Evolutionary conservation across 306 rosid genomes (phyloP).

Genomic region (Cercis canadensis): DNA sequence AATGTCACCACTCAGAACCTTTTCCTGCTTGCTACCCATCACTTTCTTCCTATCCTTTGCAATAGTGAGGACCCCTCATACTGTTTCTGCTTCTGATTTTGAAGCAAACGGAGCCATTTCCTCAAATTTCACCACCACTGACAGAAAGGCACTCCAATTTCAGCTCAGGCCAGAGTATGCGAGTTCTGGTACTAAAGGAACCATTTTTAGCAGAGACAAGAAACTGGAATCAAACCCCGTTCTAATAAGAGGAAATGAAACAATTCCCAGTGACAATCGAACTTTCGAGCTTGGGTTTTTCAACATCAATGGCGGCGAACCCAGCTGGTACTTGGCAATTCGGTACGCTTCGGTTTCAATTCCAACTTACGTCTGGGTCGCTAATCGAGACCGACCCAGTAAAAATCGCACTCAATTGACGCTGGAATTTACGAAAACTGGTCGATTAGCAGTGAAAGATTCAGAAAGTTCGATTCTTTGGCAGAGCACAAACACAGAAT

Average conservation of each 20-base stretch:
- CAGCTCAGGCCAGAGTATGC: neutral
- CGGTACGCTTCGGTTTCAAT: slow-evolving; percentile 52
- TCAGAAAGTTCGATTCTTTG: slow-evolving; percentile 48
- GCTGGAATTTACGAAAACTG: slow-evolving; percentile 48
- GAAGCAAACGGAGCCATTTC: slow-evolving; percentile 6
- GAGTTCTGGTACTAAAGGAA: neutral
- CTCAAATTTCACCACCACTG: slow-evolving; percentile 5
- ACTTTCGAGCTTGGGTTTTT: slow-evolving; percentile 70
- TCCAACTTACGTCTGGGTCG: slow-evolving; percentile 69
- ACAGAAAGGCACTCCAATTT: neutral
- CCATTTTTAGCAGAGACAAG: neutral
- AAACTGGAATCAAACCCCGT: slow-evolving; percentile 28
- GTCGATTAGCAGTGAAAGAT: slow-evolving; percentile 55
- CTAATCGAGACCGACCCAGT: slow-evolving; percentile 59
- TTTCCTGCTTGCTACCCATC: neutral
- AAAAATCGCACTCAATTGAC: slow-evolving; percentile 24
- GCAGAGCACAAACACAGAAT: slow-evolving; percentile 41
- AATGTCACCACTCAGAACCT: slow-evolving; percentile 33
- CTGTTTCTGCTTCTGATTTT: neutral
- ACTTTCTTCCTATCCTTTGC: slow-evolving; percentile 30
- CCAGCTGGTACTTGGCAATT: slow-evolving; percentile 55
- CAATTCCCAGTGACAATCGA: slow-evolving; percentile 47
- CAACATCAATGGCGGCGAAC: slow-evolving; percentile 31
- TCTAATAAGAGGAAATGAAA: slow-evolving; percentile 42
- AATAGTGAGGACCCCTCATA: neutral